phyloP scores from a whole-genome alignment of 2,329 filamentous ascomycete genomes.

The Teratosphaeria pseudoeucalypti region DNA sequence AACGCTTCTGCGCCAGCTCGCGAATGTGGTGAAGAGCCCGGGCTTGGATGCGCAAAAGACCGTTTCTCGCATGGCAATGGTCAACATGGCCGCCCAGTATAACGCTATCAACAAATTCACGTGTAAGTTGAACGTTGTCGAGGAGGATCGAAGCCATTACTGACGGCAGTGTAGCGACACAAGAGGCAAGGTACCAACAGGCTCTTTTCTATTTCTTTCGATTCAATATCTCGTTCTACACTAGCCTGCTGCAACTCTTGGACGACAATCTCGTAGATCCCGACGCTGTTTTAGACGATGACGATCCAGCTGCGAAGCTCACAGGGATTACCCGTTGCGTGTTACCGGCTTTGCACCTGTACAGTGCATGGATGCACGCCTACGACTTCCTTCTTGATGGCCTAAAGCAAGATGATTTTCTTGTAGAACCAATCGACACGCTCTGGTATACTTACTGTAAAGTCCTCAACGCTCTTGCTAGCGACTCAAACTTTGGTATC shows the following conservation, averaged over 20 bases:
- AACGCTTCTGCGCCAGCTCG: slow-evolving; percentile 70
- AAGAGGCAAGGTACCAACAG: slow-evolving; percentile 23
- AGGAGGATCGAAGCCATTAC: neutral
- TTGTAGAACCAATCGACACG: slow-evolving; percentile 49
- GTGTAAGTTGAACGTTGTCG: slow-evolving; percentile 32
- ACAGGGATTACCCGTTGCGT: slow-evolving; percentile 35
- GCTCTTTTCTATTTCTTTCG: slow-evolving; percentile 55
- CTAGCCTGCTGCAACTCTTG: slow-evolving; percentile 54
- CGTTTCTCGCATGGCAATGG: slow-evolving; percentile 68
- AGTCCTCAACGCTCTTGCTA: slow-evolving; percentile 48
- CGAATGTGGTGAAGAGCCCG: slow-evolving; percentile 60
- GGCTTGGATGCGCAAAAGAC: slow-evolving; percentile 45
- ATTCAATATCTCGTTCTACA: slow-evolving; percentile 69
- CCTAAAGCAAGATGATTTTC: slow-evolving; percentile 42
- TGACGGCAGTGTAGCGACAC: neutral
- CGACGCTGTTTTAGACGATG: slow-evolving; percentile 34
- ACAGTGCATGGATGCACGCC: slow-evolving; percentile 56
- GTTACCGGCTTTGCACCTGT: slow-evolving; percentile 54
- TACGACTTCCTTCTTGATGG: slow-evolving; percentile 45
- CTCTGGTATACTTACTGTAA: slow-evolving; percentile 58
- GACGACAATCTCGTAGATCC: slow-evolving; percentile 31
- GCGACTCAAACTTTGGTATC: slow-evolving; percentile 44
- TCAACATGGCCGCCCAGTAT: slow-evolving; percentile 77
- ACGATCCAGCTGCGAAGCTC: slow-evolving; percentile 20
- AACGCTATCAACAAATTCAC: slow-evolving; percentile 53